These are phyloP conservation scores for Talaromyces adpressus DNA, from an alignment of 495 filamentous ascomycete species.

Conservation along the genomic window DNA sequence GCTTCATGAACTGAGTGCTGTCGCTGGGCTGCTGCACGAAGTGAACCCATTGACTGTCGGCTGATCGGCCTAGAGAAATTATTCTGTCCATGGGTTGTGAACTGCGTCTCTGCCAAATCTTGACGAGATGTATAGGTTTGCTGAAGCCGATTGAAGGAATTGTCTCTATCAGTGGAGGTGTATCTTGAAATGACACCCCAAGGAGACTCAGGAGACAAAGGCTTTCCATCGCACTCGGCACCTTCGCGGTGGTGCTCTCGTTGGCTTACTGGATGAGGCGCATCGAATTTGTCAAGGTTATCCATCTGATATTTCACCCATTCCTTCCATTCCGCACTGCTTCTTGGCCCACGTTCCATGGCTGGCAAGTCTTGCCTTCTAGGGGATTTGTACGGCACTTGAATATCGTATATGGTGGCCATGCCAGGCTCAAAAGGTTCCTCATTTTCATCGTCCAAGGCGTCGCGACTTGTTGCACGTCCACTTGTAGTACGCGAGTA, in stretches of 20 bases:
- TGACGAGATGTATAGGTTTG: conserved; percentile 7
- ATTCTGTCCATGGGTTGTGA: conserved; percentile 12
- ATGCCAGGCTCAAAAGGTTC: conserved; percentile 24
- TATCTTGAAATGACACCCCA: background rate
- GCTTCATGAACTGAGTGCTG: background rate
- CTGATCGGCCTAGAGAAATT: conserved; percentile 34
- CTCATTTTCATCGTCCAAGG: conserved; percentile 9
- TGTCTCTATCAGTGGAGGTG: conserved; percentile 16
- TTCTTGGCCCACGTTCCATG: conserved; percentile 7
- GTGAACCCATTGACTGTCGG: conserved; percentile 18
- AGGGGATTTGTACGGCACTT: conserved; percentile 32
- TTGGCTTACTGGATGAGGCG: conserved; percentile 8
- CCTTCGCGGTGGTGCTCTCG: conserved; percentile 51
- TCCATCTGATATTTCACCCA: conserved; percentile 42
- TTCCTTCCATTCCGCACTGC: conserved; percentile 39
- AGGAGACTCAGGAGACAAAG: background rate
- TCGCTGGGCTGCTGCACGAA: background rate
- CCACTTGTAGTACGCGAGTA: conserved; percentile 52
- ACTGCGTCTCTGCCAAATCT: background rate
- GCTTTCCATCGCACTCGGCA: conserved; percentile 52
- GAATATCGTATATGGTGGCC: conserved; percentile 38
- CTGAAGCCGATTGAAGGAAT: conserved; percentile 12
- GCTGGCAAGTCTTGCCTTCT: conserved; percentile 12
- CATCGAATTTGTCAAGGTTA: conserved; percentile 25
- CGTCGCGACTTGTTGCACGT: conserved; percentile 22